Conservation (phyloP, 345 rosid species). For the Citrus inodora region DNA sequence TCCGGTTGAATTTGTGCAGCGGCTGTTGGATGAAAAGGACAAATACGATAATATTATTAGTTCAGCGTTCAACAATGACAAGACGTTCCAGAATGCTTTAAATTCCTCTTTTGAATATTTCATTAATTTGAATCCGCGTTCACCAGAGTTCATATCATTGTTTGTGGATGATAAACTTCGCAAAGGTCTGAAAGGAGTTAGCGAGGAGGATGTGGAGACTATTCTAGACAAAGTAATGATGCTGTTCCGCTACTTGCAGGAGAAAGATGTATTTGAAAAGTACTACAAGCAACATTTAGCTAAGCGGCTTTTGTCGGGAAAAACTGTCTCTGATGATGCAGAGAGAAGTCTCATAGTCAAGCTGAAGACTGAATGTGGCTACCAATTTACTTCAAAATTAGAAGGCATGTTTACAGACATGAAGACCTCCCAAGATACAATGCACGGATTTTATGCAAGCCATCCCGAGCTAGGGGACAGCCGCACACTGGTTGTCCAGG, state of each 20-base stretch:
- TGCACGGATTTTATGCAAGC: constrained; percentile 70
- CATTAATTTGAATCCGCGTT: constrained; percentile 85
- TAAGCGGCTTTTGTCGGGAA: constrained; percentile 90
- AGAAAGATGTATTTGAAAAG: constrained; percentile 96
- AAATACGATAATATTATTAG: constrained; percentile 76
- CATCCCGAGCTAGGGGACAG: constrained; percentile 84
- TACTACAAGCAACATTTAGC: constrained; percentile 98
- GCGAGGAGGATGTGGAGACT: constrained; percentile 89
- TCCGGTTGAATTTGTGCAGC: constrained; percentile 95
- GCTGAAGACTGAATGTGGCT: constrained; percentile 97
- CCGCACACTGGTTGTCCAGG: constrained; percentile 87
- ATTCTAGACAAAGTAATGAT: constrained; percentile 98
- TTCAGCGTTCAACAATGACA: constrained; percentile 74
- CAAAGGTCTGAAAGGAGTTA: constrained; percentile 85
- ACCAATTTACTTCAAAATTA: constrained; percentile 92
- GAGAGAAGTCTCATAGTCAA: constrained; percentile 94
- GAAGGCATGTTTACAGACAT: constrained; percentile 99
- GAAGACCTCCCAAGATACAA: constrained; percentile 97
- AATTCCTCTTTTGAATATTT: constrained; percentile 92
- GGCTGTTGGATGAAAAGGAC: constrained; percentile 85
- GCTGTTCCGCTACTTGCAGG: constrained; percentile 98
- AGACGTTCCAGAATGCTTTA: constrained; percentile 92
- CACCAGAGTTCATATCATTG: constrained; percentile 94
- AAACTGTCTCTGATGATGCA: constrained; percentile 92
- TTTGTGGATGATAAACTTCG: constrained; percentile 94